These are phyloP conservation scores for Rhizopogon salebrosus DNA, from an alignment of 768 basidiomycete species.

Conservation along the genomic window DNA sequence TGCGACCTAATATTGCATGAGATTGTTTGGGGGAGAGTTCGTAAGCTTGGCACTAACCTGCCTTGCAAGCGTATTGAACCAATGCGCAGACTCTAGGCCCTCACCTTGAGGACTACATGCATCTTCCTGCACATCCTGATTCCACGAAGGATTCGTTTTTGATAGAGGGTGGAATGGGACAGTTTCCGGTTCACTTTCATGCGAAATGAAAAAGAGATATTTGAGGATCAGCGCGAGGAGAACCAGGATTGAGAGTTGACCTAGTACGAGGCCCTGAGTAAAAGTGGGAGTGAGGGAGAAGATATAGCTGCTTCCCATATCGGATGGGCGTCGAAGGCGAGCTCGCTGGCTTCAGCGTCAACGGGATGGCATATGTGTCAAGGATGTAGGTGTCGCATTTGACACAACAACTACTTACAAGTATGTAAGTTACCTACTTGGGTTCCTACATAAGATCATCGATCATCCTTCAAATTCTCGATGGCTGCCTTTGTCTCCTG, in stretches of 20 bases:
- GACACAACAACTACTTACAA: too few relatives aligned
- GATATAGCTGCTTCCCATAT: conserved; percentile 45
- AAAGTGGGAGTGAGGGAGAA: conserved; percentile 83
- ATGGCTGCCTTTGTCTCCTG: conserved; percentile 46
- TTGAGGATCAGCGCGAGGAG: conserved; percentile 79
- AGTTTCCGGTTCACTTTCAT: conserved; percentile 48
- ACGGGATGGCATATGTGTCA: not conserved
- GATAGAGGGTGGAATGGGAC: conserved; percentile 57
- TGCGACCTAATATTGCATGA: conserved; percentile 41
- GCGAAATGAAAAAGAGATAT: conserved; percentile 90
- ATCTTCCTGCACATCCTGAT: conserved; percentile 17
- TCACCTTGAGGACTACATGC: conserved; percentile 4
- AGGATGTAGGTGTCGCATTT: too few relatives aligned
- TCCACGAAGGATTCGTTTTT: conserved; percentile 42
- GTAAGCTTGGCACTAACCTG: conserved; percentile 48
- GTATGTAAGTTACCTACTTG: too few relatives aligned
- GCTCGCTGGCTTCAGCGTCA: not conserved
- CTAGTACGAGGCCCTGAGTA: conserved; percentile 90
- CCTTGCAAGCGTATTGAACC: conserved; percentile 83
- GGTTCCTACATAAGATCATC: too few relatives aligned
- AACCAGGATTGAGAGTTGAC: conserved; percentile 83
- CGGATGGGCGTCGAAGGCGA: not conserved
- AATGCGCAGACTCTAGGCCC: conserved; percentile 73
- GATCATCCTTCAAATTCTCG: not conserved
- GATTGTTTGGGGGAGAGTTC: not conserved